Evolutionary conservation across 208 protist species (phyloP).

Genomic region (Acanthamoeba rhysodes): DNA sequence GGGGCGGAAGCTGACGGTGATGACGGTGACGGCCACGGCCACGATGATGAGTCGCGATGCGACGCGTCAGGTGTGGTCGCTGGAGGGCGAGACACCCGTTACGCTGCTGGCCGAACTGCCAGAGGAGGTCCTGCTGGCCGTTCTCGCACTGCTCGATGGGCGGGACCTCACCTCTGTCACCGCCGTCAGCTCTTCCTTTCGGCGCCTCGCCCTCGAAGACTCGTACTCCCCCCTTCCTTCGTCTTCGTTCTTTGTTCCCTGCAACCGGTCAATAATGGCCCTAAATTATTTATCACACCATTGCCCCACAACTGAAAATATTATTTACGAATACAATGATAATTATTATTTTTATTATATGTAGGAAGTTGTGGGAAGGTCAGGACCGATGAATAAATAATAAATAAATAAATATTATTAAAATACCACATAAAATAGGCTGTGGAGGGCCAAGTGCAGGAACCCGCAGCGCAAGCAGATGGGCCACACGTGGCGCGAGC

Average conservation of each 20-base stretch:
- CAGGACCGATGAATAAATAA: too few relatives aligned
- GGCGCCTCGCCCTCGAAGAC: conserved; percentile 47
- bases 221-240: not conserved
- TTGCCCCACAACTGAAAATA: too few relatives aligned
- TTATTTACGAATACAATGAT: too few relatives aligned
- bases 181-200: not conserved
- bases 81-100: not conserved
- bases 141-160: not conserved
- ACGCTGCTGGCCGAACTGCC: conserved; percentile 27
- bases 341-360: not conserved
- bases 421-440: not conserved
- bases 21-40: not conserved
- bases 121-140: conserved; percentile 18
- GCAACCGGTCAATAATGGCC: not conserved
- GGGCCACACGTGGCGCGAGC: conserved; percentile 18
- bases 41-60: not conserved
- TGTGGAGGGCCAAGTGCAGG: conserved; percentile 48
- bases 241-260: not conserved
- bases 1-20: not conserved
- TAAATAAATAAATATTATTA: too few relatives aligned
- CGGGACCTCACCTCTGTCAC: not conserved
- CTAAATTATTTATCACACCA: not conserved
- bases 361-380: too few relatives aligned
- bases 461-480: conserved; percentile 23
- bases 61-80: conserved; percentile 9